These are phyloP conservation scores for Mortierella sp. DNA, from an alignment of 371 early-diverging fungal genomes.

Conservation along the genomic window DNA sequence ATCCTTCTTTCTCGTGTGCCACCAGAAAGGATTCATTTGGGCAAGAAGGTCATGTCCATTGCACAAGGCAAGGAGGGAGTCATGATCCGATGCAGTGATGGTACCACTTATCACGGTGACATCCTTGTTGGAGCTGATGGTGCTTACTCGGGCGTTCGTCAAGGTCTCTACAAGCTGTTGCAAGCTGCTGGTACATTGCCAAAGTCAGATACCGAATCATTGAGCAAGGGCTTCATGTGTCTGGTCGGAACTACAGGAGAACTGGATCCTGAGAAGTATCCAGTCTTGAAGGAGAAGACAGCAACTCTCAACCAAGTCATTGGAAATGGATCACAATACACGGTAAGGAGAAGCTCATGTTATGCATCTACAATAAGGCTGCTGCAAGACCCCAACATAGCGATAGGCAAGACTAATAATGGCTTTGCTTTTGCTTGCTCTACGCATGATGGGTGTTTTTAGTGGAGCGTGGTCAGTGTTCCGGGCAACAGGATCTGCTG, in stretches of 20 bases:
- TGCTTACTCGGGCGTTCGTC: constrained; percentile 30
- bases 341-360: constrained; percentile 17
- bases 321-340: constrained; percentile 22
- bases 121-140: constrained; percentile 49
- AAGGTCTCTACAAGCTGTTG: constrained; percentile 25
- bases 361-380: too few relatives aligned
- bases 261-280: constrained; percentile 14
- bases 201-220: constrained; percentile 8
- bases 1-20: constrained; percentile 27
- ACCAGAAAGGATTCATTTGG: constrained; percentile 15
- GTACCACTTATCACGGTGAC: constrained; percentile 27
- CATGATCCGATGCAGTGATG: constrained; percentile 29
- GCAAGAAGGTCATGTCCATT: constrained; percentile 23
- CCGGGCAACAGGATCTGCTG: constrained; percentile 13
- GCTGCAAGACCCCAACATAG: too few relatives aligned
- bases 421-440: not conserved
- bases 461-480: constrained; percentile 32
- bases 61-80: constrained; percentile 25
- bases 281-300: constrained; percentile 9
- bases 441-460: not conserved
- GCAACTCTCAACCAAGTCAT: constrained; percentile 12
- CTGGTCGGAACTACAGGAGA: constrained; percentile 27
- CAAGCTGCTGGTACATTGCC: constrained; percentile 5
- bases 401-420: too few relatives aligned
- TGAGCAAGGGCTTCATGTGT: constrained; percentile 24